phyloP scores from a whole-genome alignment of 2,329 filamentous ascomycete species.

The Beauveria sp. region DNA sequence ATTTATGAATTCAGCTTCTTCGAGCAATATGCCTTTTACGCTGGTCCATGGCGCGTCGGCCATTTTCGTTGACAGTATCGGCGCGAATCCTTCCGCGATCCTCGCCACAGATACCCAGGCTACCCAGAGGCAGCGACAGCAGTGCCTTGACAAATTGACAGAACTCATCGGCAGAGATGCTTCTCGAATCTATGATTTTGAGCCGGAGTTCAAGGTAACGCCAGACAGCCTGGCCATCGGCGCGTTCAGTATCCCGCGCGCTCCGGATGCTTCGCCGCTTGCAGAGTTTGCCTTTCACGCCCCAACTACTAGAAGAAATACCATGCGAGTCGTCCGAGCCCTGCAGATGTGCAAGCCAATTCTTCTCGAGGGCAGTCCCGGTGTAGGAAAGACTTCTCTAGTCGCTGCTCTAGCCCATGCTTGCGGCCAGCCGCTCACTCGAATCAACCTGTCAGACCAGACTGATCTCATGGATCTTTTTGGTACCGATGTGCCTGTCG shows the following conservation, averaged over 20 bases:
- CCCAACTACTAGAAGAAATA: slow-evolving; percentile 82
- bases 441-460: slow-evolving; percentile 96
- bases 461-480: slow-evolving; percentile 97
- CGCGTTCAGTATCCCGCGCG: slow-evolving; percentile 58
- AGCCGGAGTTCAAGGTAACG: slow-evolving; percentile 50
- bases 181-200: slow-evolving; percentile 53
- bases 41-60: slow-evolving; percentile 83
- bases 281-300: slow-evolving; percentile 62
- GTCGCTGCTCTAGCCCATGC: slow-evolving; percentile 75
- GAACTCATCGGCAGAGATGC: slow-evolving; percentile 59
- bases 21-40: slow-evolving; percentile 35
- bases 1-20: slow-evolving; percentile 68
- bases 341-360: slow-evolving; percentile 87
- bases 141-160: slow-evolving; percentile 66
- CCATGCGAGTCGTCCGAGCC: slow-evolving; percentile 83
- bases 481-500: slow-evolving; percentile 89
- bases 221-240: slow-evolving; percentile 56
- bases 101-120: slow-evolving; percentile 63
- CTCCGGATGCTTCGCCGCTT: slow-evolving; percentile 31
- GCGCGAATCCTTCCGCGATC: slow-evolving; percentile 87
- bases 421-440: slow-evolving; percentile 73
- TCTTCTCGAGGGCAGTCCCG: slow-evolving; percentile 91
- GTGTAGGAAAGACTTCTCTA: slow-evolving; percentile 94
- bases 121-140: slow-evolving; percentile 61
- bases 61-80: slow-evolving; percentile 91